A percentile compares a stretch with the other conserved stretches of the same genome.
These are phyloP conservation scores for Vigna hirtella DNA, from an alignment of 306 rosid species.

Conservation along the genomic window DNA sequence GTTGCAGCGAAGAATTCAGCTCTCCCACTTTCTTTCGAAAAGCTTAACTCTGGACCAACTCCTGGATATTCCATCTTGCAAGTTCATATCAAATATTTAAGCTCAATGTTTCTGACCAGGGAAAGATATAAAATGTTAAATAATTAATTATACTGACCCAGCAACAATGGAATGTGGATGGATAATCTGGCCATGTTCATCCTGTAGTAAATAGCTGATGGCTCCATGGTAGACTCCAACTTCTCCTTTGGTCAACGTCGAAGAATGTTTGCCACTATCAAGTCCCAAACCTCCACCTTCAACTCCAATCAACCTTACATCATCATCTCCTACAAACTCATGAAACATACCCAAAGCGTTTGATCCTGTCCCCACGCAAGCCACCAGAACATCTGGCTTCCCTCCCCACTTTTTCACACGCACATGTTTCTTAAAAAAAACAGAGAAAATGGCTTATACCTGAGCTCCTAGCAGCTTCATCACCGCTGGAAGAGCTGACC, in stretches of 20 bases:
- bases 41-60: conserved; percentile 79
- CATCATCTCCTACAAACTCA: conserved; percentile 53
- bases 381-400: conserved; percentile 64
- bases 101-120: too few relatives aligned
- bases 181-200: conserved; percentile 64
- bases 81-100: too few relatives aligned
- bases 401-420: conserved; percentile 57
- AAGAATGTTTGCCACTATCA: conserved; percentile 65
- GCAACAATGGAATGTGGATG: conserved; percentile 65
- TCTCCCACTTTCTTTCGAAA: conserved; percentile 66
- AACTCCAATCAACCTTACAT: conserved; percentile 70
- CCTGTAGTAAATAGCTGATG: conserved; percentile 63
- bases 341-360: conserved; percentile 74
- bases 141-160: conserved; percentile 40
- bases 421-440: too few relatives aligned
- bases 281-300: conserved; percentile 74
- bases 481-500: conserved; percentile 43
- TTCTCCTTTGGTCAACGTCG: conserved; percentile 59
- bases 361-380: conserved; percentile 69
- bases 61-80: conserved; percentile 77
- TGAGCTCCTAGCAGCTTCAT: conserved; percentile 73
- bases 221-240: conserved; percentile 78
- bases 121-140: too few relatives aligned
- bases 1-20: conserved; percentile 62
- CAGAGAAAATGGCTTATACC: conserved; percentile 24